phyloP scores from a whole-genome alignment of 2,329 filamentous ascomycete species.

The Colletotrichum euphorbiae region DNA sequence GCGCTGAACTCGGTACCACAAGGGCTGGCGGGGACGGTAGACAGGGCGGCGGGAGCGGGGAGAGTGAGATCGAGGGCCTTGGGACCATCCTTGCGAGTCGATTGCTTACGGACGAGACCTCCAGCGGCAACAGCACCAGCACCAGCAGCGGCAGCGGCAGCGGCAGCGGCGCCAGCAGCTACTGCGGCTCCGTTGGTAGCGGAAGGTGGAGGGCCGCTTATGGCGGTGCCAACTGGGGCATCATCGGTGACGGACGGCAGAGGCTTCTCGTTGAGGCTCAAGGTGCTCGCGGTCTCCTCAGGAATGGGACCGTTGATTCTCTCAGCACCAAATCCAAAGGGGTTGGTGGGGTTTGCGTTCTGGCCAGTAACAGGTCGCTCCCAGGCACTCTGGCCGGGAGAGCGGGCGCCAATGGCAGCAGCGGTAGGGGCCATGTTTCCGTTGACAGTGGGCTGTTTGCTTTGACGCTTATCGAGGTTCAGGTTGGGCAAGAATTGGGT shows the following conservation, averaged over 20 bases:
- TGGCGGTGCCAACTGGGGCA: slow-evolving; percentile 33
- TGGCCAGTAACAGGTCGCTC: slow-evolving; percentile 60
- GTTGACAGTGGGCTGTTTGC: slow-evolving; percentile 59
- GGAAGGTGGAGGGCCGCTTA: neutral
- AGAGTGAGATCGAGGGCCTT: slow-evolving; percentile 67
- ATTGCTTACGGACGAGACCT: slow-evolving; percentile 64
- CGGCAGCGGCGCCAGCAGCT: slow-evolving; percentile 41
- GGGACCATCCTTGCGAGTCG: slow-evolving; percentile 65
- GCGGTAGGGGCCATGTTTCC: slow-evolving; percentile 49
- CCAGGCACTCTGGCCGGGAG: slow-evolving; percentile 54
- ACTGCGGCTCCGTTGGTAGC: slow-evolving; percentile 51
- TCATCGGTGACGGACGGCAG: slow-evolving; percentile 18
- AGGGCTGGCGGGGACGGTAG: slow-evolving; percentile 65
- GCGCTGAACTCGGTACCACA: slow-evolving; percentile 73
- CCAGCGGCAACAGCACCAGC: slow-evolving; percentile 53
- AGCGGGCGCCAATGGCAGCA: slow-evolving; percentile 44
- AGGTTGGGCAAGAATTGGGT: slow-evolving; percentile 84
- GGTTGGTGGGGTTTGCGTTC: slow-evolving; percentile 71
- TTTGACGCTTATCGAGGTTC: slow-evolving; percentile 61
- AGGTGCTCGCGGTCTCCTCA: slow-evolving; percentile 51
- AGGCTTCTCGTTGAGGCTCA: slow-evolving; percentile 49
- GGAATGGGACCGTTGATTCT: slow-evolving; percentile 56
- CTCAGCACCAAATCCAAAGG: slow-evolving; percentile 75
- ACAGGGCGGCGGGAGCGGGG: slow-evolving; percentile 46
- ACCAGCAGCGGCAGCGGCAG: slow-evolving; percentile 43